These are phyloP conservation scores for Globisporangium heterothallicum DNA, from an alignment of 352 stramenopile genomes.

Conservation along the genomic window DNA sequence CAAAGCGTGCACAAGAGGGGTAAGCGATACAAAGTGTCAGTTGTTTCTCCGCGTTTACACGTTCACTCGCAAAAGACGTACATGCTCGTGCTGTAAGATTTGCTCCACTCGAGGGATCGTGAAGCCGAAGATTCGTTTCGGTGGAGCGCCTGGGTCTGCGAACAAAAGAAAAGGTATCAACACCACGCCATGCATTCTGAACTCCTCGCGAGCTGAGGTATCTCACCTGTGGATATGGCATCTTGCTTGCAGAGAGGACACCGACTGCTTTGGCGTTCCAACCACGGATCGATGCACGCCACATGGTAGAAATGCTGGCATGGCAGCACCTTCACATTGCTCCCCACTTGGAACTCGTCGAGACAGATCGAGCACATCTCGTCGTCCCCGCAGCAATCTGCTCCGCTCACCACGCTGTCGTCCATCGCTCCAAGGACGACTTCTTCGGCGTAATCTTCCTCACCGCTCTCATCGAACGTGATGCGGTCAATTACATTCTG, in stretches of 20 bases:
- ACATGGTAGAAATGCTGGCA: slow-evolving; percentile 86
- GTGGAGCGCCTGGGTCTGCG: slow-evolving; percentile 34
- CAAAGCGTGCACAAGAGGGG: slow-evolving; percentile 11
- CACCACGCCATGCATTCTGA: too few relatives aligned
- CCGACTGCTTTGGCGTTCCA: slow-evolving; percentile 63
- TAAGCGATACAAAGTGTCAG: slow-evolving; percentile 10
- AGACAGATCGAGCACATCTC: slow-evolving; percentile 68
- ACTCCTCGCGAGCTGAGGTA: too few relatives aligned
- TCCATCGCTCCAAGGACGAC: not conserved
- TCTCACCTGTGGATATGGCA: slow-evolving; percentile 57
- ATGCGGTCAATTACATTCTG: slow-evolving; percentile 50
- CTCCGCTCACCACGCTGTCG: not conserved
- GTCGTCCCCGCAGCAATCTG: not conserved
- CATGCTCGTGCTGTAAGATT: slow-evolving; percentile 73
- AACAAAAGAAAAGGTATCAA: not conserved
- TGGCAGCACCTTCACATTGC: slow-evolving; percentile 72
- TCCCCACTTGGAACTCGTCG: slow-evolving; percentile 56
- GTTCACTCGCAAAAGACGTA: slow-evolving; percentile 13
- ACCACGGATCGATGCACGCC: slow-evolving; percentile 83
- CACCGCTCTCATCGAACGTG: slow-evolving; percentile 19
- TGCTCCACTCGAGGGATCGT: slow-evolving; percentile 50
- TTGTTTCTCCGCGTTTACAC: too few relatives aligned
- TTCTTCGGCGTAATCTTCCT: slow-evolving; percentile 6
- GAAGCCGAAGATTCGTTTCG: slow-evolving; percentile 67
- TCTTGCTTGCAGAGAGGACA: slow-evolving; percentile 85